These are phyloP conservation scores for Cordyceps fumosorosea DNA, from an alignment of 2,329 filamentous ascomycete genomes.

Conservation along the genomic window DNA sequence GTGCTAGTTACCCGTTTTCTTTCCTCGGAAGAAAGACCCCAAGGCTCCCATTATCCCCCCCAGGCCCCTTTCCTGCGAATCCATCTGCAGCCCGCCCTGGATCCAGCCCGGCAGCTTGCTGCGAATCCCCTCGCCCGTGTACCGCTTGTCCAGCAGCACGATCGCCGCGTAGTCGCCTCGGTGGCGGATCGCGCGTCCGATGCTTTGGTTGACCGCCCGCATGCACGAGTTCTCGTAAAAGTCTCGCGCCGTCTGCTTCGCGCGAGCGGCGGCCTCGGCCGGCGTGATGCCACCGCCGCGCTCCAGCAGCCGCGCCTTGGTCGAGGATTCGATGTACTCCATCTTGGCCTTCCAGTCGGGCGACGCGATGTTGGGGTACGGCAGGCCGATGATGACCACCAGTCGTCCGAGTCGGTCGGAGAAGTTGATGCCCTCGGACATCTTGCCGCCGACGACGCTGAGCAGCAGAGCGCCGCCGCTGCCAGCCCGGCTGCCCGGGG, in stretches of 20 bases:
- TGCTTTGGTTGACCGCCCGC: conserved; percentile 94
- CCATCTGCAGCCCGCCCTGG: conserved; percentile 54
- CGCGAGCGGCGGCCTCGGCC: conserved; percentile 23
- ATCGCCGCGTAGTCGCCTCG: conserved; percentile 85
- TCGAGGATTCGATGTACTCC: conserved; percentile 69
- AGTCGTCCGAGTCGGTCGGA: conserved; percentile 83
- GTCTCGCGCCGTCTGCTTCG: conserved; percentile 59
- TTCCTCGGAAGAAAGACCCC: conserved; percentile 51
- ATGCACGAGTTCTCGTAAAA: conserved; percentile 96
- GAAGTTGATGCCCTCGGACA: conserved; percentile 98
- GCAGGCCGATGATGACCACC: conserved; percentile 85
- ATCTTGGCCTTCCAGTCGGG: conserved; percentile 92
- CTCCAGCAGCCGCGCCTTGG: conserved; percentile 29
- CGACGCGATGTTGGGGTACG: conserved; percentile 84
- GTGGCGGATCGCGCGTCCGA: conserved; percentile 87
- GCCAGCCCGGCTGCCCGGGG: conserved; percentile 41
- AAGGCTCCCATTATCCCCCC: conserved; percentile 53
- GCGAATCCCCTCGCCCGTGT: conserved; percentile 65
- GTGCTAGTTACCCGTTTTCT: conserved; percentile 23
- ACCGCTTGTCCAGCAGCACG: conserved; percentile 74
- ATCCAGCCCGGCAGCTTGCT: conserved; percentile 89
- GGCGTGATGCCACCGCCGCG: conserved; percentile 16
- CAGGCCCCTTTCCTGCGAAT: conserved; percentile 44
- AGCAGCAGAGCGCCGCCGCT: conserved; percentile 66
- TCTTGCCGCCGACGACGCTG: conserved; percentile 86